A percentile compares a stretch with the other conserved stretches of the same genome.
phyloP scores from a whole-genome alignment of 1,284 basidiomycete species.

The Kwoniella shivajii region DNA sequence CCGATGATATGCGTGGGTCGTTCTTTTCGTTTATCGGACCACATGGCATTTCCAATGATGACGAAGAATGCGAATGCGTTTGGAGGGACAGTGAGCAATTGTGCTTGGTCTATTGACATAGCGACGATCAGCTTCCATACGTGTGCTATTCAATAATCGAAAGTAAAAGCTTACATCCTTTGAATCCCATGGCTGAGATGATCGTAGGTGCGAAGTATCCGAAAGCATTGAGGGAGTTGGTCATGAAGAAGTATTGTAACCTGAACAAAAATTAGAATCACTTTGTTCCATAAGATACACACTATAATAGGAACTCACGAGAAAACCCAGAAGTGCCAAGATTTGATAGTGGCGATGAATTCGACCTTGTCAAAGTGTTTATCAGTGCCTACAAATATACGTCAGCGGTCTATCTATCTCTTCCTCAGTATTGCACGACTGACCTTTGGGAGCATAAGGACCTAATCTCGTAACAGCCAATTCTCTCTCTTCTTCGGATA shows the following conservation, averaged over 20 bases:
- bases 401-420: neutral
- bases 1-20: constrained; percentile 32
- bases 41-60: constrained; percentile 62
- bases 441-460: constrained; percentile 63
- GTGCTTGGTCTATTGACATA: constrained; percentile 50
- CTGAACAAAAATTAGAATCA: constrained; percentile 65
- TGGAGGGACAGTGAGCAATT: constrained; percentile 71
- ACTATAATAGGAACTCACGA: constrained; percentile 10
- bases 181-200: constrained; percentile 61
- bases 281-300: too few relatives aligned
- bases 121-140: neutral
- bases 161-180: constrained; percentile 27
- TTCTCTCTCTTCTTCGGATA: constrained; percentile 69
- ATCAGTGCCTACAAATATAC: constrained; percentile 24
- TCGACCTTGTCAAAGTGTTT: constrained; percentile 42
- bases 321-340: constrained; percentile 41
- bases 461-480: constrained; percentile 73
- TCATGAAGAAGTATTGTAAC: constrained; percentile 72
- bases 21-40: constrained; percentile 62
- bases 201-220: constrained; percentile 73
- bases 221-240: constrained; percentile 29
- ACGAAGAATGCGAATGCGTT: constrained; percentile 70
- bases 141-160: neutral
- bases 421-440: neutral
- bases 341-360: constrained; percentile 29